Conservation (phyloP, 225 moss, liverwort and hornwort genomes). For the Antitrichia curtipendula region DNA sequence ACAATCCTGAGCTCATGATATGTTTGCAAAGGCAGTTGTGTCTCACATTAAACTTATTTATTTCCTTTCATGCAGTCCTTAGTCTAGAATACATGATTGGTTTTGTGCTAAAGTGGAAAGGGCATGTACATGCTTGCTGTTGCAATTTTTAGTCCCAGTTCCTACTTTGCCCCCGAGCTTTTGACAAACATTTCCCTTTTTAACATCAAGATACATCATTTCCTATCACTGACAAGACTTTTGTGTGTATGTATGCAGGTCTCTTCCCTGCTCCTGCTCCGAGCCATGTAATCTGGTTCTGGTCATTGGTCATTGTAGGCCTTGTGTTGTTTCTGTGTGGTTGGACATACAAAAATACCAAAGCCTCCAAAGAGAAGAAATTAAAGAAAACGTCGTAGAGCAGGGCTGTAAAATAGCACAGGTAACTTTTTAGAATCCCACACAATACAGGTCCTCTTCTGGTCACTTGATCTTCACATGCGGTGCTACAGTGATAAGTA, state of each 20-base stretch:
- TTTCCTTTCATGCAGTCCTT: not conserved
- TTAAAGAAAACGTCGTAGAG: slow-evolving; percentile 9
- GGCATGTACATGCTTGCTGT: not conserved
- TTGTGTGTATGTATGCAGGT: slow-evolving; percentile 32
- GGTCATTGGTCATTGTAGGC: slow-evolving; percentile 32
- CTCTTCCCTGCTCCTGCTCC: slow-evolving; percentile 75
- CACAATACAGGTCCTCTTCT: not conserved
- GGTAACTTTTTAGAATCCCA: not conserved
- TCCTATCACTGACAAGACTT: not conserved
- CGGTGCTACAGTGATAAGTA: not conserved
- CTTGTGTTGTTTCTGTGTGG: slow-evolving; percentile 42
- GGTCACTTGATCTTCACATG: not conserved
- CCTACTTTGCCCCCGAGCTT: not conserved
- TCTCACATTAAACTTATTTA: not conserved
- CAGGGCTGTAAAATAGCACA: not conserved
- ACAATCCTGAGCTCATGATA: not conserved
- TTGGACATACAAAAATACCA: slow-evolving; percentile 61
- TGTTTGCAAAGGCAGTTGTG: not conserved
- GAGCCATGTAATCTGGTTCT: slow-evolving; percentile 72
- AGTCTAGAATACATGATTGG: not conserved
- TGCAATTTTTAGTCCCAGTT: not conserved
- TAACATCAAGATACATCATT: not conserved
- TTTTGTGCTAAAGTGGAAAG: not conserved
- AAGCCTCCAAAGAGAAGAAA: not conserved
- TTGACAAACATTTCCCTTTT: not conserved